Percentiles rank a stretch among this genome's conserved stretches.
Conservation (phyloP, 345 rosid species). For the Combretum micranthum region DNA sequence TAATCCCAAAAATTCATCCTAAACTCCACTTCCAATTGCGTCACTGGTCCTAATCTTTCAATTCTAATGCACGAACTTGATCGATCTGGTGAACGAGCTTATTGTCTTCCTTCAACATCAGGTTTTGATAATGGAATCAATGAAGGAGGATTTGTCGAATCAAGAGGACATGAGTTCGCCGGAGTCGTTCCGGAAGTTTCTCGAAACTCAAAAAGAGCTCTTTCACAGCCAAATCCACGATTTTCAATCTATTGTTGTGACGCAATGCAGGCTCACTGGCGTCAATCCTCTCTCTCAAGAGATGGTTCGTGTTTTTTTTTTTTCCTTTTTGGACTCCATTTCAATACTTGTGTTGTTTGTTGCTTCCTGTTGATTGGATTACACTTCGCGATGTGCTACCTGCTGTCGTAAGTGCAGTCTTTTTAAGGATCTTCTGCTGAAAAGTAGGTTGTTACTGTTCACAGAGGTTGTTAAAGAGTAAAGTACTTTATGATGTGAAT, state of each 20-base stretch:
- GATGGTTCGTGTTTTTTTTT: constrained; percentile 47
- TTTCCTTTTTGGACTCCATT: background rate
- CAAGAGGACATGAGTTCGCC: constrained; percentile 55
- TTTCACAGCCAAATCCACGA: constrained; percentile 86
- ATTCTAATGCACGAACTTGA: background rate
- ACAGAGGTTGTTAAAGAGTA: too few relatives aligned
- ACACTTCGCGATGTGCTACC: too few relatives aligned
- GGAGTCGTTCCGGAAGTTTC: constrained; percentile 52
- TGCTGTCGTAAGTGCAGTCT: too few relatives aligned
- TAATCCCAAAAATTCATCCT: constrained; percentile 19
- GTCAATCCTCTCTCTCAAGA: constrained; percentile 98
- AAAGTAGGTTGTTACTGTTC: too few relatives aligned
- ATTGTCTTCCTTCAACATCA: constrained; percentile 20
- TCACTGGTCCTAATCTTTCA: background rate
- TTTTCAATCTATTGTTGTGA: constrained; percentile 64
- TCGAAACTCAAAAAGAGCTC: constrained; percentile 64
- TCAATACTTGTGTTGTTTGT: too few relatives aligned
- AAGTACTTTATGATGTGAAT: too few relatives aligned
- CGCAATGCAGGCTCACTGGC: constrained; percentile 92
- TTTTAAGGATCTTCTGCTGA: too few relatives aligned
- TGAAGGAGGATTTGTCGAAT: constrained; percentile 35
- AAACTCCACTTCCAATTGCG: constrained; percentile 23
- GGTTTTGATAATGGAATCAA: constrained; percentile 38
- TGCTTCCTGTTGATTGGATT: too few relatives aligned
- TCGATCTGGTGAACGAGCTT: constrained; percentile 20